phyloP scores from a whole-genome alignment of 2,329 filamentous ascomycete genomes.

The Phoma herbarum region DNA sequence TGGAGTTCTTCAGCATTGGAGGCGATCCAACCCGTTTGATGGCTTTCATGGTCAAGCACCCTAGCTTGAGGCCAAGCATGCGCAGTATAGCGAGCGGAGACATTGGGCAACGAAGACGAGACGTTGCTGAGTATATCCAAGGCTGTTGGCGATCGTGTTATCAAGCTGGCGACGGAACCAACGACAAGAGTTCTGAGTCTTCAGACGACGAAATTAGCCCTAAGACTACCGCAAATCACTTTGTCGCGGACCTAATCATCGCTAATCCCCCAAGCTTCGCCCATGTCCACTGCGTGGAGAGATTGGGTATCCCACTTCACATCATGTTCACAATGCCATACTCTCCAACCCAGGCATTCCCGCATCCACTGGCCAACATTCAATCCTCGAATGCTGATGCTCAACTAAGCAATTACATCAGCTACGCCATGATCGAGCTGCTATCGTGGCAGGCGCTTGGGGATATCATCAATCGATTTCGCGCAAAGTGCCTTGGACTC shows the following conservation, averaged over 20 bases:
- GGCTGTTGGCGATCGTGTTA: constrained; percentile 37
- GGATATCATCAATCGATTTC: constrained; percentile 57
- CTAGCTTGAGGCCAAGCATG: constrained; percentile 43
- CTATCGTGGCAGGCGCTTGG: constrained; percentile 62
- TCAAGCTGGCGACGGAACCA: constrained; percentile 44
- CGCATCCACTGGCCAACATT: constrained; percentile 62
- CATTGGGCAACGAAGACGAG: constrained; percentile 6
- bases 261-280: constrained; percentile 81
- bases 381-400: constrained; percentile 43
- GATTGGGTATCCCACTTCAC: constrained; percentile 74
- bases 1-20: constrained; percentile 49
- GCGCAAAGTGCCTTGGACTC: constrained; percentile 52
- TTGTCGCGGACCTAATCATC: constrained; percentile 81
- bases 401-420: constrained; percentile 53
- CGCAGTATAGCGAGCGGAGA: constrained; percentile 6
- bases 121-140: constrained; percentile 7
- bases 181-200: constrained; percentile 45
- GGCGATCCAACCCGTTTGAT: constrained; percentile 53
- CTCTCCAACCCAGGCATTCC: constrained; percentile 55
- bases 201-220: constrained; percentile 34
- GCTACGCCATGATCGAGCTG: constrained; percentile 58
- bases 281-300: constrained; percentile 76
- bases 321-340: constrained; percentile 75
- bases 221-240: constrained; percentile 60
- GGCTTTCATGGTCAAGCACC: constrained; percentile 62